Base-by-base conservation (phyloP, 805 yeast genomes). In the Novakomyces olei region DNA sequence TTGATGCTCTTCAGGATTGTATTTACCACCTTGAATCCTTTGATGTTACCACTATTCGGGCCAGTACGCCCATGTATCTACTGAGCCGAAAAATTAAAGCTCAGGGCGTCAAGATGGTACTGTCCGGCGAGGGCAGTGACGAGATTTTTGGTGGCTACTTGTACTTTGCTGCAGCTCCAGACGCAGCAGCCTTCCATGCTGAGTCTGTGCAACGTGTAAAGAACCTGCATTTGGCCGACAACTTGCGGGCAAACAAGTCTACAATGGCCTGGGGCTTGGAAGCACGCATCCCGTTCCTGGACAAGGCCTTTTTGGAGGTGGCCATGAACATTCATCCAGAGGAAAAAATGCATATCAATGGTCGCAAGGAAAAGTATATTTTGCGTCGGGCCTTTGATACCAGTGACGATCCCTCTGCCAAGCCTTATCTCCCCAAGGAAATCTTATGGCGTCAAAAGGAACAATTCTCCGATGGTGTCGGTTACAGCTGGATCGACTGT, bases 181-280 rank as follows among this genome's bases (percentile, higher is more conserved):
- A 76, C 37, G 74, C 93, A 34, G 63, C 61, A 36, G 98, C 80
- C 48, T 88, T 88, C 81, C 96, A 88, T 60, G 62, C 70, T 39
- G 99, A 88, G 63, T 77, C 91, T 59, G 93, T 88, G 40, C 65
- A 75, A 62, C 70, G 99, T 57, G 95, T 88, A 47, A 80, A 88
- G 67, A 83, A 88, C 85, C 67, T 88, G 59, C 94, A 88, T 58
- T 72, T 72, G 45, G 80, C 96, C 39, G 99, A 88, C 63, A 85
- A 96, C 64, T 63, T 88, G 54, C 75, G 99, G 59, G 99, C 99
- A 42, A 88, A 88, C 77, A 88, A 88, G 62, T 83, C 95, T 22
- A 88, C 99, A 37, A 79, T 88, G 94, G 96, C 99, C 28, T 88
- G 99, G 99, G 99, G 99, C 57, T 68, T 88, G 42, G 99, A 88